Evolutionary conservation across 352 stramenopile species (phyloP), one percentile per base, ranked within the genome.

Genomic region (Globisporangium polare): DNA sequence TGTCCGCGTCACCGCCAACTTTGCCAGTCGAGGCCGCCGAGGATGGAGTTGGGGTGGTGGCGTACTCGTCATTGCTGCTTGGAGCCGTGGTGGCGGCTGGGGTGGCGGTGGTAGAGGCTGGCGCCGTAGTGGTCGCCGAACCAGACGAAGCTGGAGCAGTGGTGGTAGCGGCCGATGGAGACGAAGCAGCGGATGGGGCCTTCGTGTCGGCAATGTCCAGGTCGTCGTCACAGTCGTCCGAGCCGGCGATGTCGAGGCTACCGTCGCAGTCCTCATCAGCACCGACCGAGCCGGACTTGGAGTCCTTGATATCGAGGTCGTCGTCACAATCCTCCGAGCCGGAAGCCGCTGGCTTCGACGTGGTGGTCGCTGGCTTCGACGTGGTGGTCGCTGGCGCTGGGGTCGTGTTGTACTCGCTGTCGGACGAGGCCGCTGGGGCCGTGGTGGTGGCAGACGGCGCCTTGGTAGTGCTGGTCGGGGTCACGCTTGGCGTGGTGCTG

Each of bases 111-210:
- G n/a, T n/a, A n/a, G n/a, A n/a, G n/a, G n/a, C n/a, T 13, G 51
- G 51, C 37, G 35, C 24, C 9, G 46, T 18, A n/a, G 59, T 65
- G 13, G 63, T 41, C 2, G 55, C 17, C 24, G 53, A 49, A 29
- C n/a, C 29, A 39, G 31, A 94, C 77, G 31, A 94, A 77, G 53
- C 95, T 92, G 87, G 98, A 98, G 81, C 83, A 97, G 74, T 99
- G 94, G 35, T 74, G 76, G 49, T 84, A 60, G 17, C 39, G 17
- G 56, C 10, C 27, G 26, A 27, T 47, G 43, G 50, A 1, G 33
- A 50, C 8, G 54, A 29, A 4, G 57, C 22, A 12, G 35, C 35
- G 8, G 46, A 20, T 43, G n/a, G 37, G 12, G 29, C 22, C 37
- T 41, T 27, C 18, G 58, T 58, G 20, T 41, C 51, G 0, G 61